phyloP scores from a whole-genome alignment of 495 filamentous ascomycete species.

The Aspergillus ellipticus region DNA sequence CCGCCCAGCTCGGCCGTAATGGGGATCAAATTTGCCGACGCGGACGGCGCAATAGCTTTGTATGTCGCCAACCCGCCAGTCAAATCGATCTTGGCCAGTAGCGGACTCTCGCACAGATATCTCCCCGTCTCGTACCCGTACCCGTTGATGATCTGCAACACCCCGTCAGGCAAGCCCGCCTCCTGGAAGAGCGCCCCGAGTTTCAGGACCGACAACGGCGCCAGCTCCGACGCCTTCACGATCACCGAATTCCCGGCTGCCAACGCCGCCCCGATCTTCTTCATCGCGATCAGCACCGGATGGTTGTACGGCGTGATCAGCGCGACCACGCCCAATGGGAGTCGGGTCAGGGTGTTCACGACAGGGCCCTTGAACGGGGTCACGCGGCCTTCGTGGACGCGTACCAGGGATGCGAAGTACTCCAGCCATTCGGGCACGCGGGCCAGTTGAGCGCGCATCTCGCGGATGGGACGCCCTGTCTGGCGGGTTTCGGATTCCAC shows the following conservation, averaged over 20 bases:
- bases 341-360: slow-evolving; percentile 57
- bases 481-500: slow-evolving; percentile 56
- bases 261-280: slow-evolving; percentile 59
- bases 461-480: slow-evolving; percentile 59
- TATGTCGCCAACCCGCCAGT: slow-evolving; percentile 53
- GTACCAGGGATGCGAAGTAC: slow-evolving; percentile 58
- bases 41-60: slow-evolving; percentile 43
- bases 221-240: slow-evolving; percentile 59
- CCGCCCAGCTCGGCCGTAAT: slow-evolving; percentile 60
- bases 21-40: slow-evolving; percentile 47
- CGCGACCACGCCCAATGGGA: slow-evolving; percentile 59
- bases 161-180: slow-evolving; percentile 55
- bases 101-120: slow-evolving; percentile 48
- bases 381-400: slow-evolving; percentile 57
- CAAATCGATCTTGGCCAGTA: slow-evolving; percentile 58
- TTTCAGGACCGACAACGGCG: slow-evolving; percentile 53
- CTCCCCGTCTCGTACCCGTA: slow-evolving; percentile 52
- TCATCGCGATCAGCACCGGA: slow-evolving; percentile 59
- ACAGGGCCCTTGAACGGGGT: slow-evolving; percentile 57
- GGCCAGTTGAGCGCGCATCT: slow-evolving; percentile 62
- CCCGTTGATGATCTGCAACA: slow-evolving; percentile 55
- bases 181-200: slow-evolving; percentile 49
- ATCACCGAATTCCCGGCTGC: slow-evolving; percentile 61
- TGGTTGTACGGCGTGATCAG: slow-evolving; percentile 67
- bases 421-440: slow-evolving; percentile 61